Conservation (phyloP, 441 rosid species). For the Pelargonium exstipulatum region DNA sequence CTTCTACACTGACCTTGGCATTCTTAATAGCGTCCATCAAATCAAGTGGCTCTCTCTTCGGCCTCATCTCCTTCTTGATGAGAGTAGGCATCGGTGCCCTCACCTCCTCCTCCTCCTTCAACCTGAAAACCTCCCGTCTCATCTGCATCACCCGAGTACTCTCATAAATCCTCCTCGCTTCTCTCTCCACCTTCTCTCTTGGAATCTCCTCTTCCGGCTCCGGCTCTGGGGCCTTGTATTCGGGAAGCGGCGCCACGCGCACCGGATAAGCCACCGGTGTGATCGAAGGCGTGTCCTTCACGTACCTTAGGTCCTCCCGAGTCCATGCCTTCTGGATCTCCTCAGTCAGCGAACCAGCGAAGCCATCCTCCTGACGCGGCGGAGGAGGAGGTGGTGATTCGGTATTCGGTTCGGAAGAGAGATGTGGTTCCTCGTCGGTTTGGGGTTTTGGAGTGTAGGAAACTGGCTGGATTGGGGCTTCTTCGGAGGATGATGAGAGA, state of each 20-base stretch:
- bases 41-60: constrained; percentile 55
- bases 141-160: constrained; percentile 21
- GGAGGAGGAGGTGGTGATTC: constrained; percentile 8
- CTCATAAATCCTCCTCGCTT: constrained; percentile 35
- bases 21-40: constrained; percentile 75
- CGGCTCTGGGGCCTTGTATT: constrained; percentile 31
- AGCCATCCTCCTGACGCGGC: constrained; percentile 9
- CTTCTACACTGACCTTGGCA: constrained; percentile 56
- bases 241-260: constrained; percentile 84
- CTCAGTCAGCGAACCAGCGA: constrained; percentile 11
- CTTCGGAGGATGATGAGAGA: constrained; percentile 31
- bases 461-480: constrained; percentile 35
- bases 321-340: constrained; percentile 40
- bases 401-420: constrained; percentile 7
- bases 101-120: constrained; percentile 38
- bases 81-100: constrained; percentile 56
- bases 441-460: constrained; percentile 57
- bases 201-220: constrained; percentile 17
- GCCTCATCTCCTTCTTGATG: constrained; percentile 57
- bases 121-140: constrained; percentile 34
- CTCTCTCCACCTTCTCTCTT: constrained; percentile 36
- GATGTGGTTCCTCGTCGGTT: constrained; percentile 19
- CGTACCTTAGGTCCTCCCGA: constrained; percentile 69
- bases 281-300: constrained; percentile 49
- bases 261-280: constrained; percentile 63